These are phyloP conservation scores for Dictyostelium brefeldianum DNA, from an alignment of 78 protist genomes.

Conservation along the genomic window DNA sequence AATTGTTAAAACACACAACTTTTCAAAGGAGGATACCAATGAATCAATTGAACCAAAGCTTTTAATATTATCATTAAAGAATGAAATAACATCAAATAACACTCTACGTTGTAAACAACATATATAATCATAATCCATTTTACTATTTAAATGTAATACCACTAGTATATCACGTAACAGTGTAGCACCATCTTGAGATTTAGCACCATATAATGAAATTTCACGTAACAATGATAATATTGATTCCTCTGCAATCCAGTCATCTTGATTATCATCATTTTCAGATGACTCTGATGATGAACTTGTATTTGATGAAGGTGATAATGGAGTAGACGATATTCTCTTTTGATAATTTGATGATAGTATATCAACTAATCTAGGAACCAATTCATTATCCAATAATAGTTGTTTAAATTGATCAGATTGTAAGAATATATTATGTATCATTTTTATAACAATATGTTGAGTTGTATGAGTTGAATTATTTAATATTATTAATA, in stretches of 20 bases:
- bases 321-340: background rate
- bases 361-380: constrained; percentile 48
- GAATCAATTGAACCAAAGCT: constrained; percentile 24
- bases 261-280: constrained; percentile 18
- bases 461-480: constrained; percentile 39
- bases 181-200: constrained; percentile 39
- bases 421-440: constrained; percentile 52
- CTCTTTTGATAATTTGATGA: constrained; percentile 43
- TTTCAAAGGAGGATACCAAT: constrained; percentile 61
- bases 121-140: constrained; percentile 64
- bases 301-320: background rate
- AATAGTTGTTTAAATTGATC: constrained; percentile 36
- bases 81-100: constrained; percentile 56
- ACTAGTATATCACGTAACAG: constrained; percentile 46
- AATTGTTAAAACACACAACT: constrained; percentile 51
- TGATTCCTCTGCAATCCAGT: constrained; percentile 66
- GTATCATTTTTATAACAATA: constrained; percentile 61
- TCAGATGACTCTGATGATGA: background rate
- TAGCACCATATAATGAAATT: constrained; percentile 62
- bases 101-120: constrained; percentile 60
- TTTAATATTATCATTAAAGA: constrained; percentile 62
- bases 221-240: constrained; percentile 43
- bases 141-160: constrained; percentile 48
- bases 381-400: constrained; percentile 57
- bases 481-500: constrained; percentile 33